Percentiles rank a stretch among this genome's conserved stretches.
Conservation (phyloP, 345 rosid species). For the Trapa incisa region DNA sequence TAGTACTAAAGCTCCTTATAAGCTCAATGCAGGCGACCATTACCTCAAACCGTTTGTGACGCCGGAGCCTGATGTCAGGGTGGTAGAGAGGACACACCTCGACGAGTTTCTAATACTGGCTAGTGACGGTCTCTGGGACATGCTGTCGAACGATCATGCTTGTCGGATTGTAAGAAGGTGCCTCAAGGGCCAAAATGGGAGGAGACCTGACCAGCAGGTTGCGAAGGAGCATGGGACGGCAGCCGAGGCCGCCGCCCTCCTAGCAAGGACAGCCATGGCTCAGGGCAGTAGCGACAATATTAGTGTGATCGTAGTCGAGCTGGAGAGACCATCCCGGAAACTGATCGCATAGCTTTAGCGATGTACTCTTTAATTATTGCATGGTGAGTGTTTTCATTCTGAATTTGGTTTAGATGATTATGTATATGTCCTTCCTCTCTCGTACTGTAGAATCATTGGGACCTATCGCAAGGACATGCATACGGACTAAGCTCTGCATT, state of each 20-base stretch:
- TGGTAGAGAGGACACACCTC: slow-evolving; percentile 19
- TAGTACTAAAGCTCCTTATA: no score
- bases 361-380: not conserved
- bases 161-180: slow-evolving; percentile 45
- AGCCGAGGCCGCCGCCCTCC: slow-evolving; percentile 20
- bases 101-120: slow-evolving; percentile 69
- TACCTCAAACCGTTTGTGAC: slow-evolving; percentile 44
- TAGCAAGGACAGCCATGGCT: slow-evolving; percentile 26
- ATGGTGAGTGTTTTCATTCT: not conserved
- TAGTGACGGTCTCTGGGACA: slow-evolving; percentile 77
- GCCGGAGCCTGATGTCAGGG: slow-evolving; percentile 39
- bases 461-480: no score
- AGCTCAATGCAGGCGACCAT: slow-evolving; percentile 30
- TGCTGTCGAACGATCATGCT: slow-evolving; percentile 49
- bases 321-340: slow-evolving; percentile 8
- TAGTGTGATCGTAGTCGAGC: slow-evolving; percentile 36
- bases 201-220: slow-evolving; percentile 11
- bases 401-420: no score
- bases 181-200: slow-evolving; percentile 25
- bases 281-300: slow-evolving; percentile 31
- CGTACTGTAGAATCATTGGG: no score
- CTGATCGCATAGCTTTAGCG: not conserved
- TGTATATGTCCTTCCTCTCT: no score
- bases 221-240: slow-evolving; percentile 12
- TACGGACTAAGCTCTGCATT: no score